Evolutionary conservation across 2,329 filamentous ascomycete genomes (phyloP).

Genomic region (Exophiala xenobiotica): DNA sequence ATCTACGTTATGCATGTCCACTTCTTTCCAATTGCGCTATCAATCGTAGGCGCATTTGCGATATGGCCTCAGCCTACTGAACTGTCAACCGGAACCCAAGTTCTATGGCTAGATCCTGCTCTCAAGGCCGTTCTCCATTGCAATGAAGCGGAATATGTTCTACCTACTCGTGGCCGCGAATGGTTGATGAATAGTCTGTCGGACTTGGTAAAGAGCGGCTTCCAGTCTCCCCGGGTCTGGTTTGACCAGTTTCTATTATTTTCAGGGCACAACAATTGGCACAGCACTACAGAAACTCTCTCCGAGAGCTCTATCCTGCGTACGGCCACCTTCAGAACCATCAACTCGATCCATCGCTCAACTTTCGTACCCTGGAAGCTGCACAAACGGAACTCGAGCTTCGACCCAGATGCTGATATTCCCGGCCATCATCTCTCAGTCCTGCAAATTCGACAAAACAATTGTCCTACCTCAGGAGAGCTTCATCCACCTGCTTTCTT

Average conservation of each 20-base stretch:
- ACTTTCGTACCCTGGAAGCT: constrained; percentile 37
- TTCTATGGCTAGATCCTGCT: constrained; percentile 21
- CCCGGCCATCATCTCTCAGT: constrained; percentile 23
- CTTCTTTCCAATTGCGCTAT: background rate
- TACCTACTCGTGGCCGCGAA: background rate
- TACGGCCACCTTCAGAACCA: constrained; percentile 27
- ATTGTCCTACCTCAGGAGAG: constrained; percentile 14
- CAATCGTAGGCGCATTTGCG: constrained; percentile 2
- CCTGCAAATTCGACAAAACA: constrained; percentile 27
- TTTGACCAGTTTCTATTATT: constrained; percentile 10
- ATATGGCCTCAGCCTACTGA: constrained; percentile 22
- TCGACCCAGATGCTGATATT: constrained; percentile 27
- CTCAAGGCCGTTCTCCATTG: constrained; percentile 14
- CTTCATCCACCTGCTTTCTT: constrained; percentile 23
- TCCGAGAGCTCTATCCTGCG: constrained; percentile 27
- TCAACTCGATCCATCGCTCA: constrained; percentile 23
- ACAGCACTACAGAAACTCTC: background rate
- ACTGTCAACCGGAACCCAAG: constrained; percentile 6
- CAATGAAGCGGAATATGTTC: constrained; percentile 1
- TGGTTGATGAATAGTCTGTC: background rate
- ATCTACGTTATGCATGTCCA: background rate
- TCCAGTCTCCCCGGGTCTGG: constrained; percentile 4
- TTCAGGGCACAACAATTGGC: background rate
- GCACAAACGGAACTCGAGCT: constrained; percentile 29
- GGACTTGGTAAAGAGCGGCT: constrained; percentile 1